These are phyloP conservation scores for Osmozyma mogii DNA, from an alignment of 805 yeast species.

Conservation along the genomic window DNA sequence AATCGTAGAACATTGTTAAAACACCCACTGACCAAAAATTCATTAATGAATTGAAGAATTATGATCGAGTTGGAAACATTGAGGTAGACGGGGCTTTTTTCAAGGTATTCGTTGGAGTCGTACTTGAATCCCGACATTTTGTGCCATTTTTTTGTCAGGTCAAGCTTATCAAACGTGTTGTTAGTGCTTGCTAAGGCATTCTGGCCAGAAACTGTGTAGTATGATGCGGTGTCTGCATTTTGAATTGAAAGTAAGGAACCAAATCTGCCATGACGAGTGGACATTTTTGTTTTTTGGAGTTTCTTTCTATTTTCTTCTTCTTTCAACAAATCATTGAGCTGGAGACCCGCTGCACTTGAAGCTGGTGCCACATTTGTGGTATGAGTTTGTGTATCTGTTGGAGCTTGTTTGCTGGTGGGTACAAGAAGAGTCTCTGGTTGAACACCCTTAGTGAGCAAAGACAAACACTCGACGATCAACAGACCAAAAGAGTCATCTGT, in stretches of 20 bases:
- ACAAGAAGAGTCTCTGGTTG: conserved; percentile 3
- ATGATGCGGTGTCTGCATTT: conserved; percentile 44
- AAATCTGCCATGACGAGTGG: conserved; percentile 82
- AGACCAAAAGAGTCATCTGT: conserved; percentile 54
- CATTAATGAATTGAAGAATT: conserved; percentile 40
- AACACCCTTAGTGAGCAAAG: conserved; percentile 53
- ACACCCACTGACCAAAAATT: conserved; percentile 58
- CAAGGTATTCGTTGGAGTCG: conserved; percentile 32
- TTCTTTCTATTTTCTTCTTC: conserved; percentile 52
- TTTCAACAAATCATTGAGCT: conserved; percentile 44
- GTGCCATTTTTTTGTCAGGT: conserved; percentile 61
- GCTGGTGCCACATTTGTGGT: conserved; percentile 12
- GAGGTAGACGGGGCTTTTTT: conserved; percentile 19
- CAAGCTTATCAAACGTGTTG: conserved; percentile 58
- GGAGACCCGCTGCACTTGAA: conserved; percentile 28
- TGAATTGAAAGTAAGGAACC: conserved; percentile 78
- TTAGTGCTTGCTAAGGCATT: conserved; percentile 44
- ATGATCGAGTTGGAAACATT: conserved; percentile 23
- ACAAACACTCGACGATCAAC: conserved; percentile 62
- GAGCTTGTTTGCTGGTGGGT: conserved; percentile 2
- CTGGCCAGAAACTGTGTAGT: conserved; percentile 67
- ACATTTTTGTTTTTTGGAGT: conserved; percentile 40
- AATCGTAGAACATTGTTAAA: conserved; percentile 59
- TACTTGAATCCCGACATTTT: conserved; percentile 30
- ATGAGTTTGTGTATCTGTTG: conserved; percentile 2